Evolutionary conservation across 306 rosid genomes (phyloP), one percentile per base, ranked within the genome.

Genomic region (Prunus salicina): DNA sequence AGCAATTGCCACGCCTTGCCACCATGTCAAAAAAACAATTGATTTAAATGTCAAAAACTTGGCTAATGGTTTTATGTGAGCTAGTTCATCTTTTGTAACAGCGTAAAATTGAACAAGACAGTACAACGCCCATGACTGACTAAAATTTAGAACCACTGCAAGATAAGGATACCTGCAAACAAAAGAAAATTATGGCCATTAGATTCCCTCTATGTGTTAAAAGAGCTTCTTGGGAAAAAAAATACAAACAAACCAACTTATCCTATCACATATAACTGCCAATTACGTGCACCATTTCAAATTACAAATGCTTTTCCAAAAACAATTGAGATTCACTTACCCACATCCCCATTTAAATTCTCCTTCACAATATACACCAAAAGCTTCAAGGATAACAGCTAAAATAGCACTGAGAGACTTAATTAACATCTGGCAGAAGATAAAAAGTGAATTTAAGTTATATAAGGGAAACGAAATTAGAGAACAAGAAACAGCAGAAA

Each of bases 1-100:
- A 84, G 99, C 93, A 81, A 91, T 96, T 81, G 97, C 99, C 85
- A 96, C 97, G 79, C 99, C 99, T 96, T 96, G 99, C 99, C 98
- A 96, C 99, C 99, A 96, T 74, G 99, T 96, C 85, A 96, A 89
- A 75, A 96, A 96, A 69, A 96, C 99, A 76, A 96, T 92, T 41
- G 99, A 92, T 76, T 96, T 96, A 82, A 96, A 92, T 41, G 96
- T 92, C 91, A 96, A 79, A 88, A 96, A 92, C 84, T 96, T 96
- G 78, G 93, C 92, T 88, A 96, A 79, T 30, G 99, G 99, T 76
- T 96, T 87, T 87, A 96, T 96, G 77, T 88, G 99, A 56, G 91
- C 91, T 88, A 92, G 79, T 84, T 91, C 96, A 13, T 86, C 97
- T 89, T 92, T 92, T 57, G 98, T 92, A 69, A 88, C 93, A 32